Base-by-base conservation (phyloP, 805 yeast species). In the Lipomyces chichibuensis region DNA sequence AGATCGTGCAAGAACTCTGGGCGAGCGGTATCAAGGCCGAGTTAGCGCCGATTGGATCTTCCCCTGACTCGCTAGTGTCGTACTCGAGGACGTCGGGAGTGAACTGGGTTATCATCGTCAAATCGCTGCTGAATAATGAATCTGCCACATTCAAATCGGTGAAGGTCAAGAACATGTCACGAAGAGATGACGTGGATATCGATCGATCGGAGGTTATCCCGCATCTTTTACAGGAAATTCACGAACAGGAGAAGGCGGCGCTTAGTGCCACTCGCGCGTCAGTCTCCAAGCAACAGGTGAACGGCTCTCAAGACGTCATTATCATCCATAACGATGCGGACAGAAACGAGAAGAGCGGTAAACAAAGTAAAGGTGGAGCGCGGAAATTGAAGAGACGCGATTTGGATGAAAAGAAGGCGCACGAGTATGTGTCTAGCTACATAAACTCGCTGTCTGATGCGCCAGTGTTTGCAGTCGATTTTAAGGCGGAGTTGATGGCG, bases 321-420 rank as follows among this genome's bases (percentile, higher is more conserved):
- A 84, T 88, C 60, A 88, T 94, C 2, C 85, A 91, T 1, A 91
- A 91, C 73, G 91, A 90, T 72, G 93, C 95, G 1, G 91, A 91
- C 33, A 62, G 55, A 43, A 55, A 62, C 3, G 85, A 89, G 76
- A 89, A 95, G 25, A 87, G 86, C 60, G 86, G 89, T 60, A 90
- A 89, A 75, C 85, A 86, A 67, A 90, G 88, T 74, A 88, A 88
- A 74, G 86, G 85, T 74, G 96, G 91, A 69, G 87, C 84, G 72
- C 90, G 89, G 37, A 71, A 71, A 59, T 58, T 67, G 43, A 71
- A 71, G 55, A 71, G 69, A 51, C 67, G 73, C 52, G 52, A 66
- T 20, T 77, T 86, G 54, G 71, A 69, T 54, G 97, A 91, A 67
- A 87, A 85, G 63, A 87, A 85, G 63, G 85, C 96, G 0, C 85